Evolutionary conservation across 2,329 filamentous ascomycete species (phyloP), one percentile per base, ranked within the genome.

Genomic region (Catunica adiposa): DNA sequence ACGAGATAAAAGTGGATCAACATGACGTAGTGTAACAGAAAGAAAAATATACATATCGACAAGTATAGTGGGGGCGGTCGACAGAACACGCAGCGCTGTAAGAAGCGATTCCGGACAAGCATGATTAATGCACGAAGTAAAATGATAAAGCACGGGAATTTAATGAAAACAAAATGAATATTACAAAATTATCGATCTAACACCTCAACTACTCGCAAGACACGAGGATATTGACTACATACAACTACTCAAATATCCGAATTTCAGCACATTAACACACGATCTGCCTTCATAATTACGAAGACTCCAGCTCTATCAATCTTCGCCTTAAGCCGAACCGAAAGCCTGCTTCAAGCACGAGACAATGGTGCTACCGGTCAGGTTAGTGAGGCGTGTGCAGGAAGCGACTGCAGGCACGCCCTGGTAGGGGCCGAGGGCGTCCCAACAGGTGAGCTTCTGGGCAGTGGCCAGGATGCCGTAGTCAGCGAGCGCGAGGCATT

Each of bases 341-440:
- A 58, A 58, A 22, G 56, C 52, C 15, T 52, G 11, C 22, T 55
- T 29, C 38, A 58, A 29, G 53, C 56, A 58, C 7, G n/a, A 14
- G 20, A 55, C 56, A 20, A 48, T 17, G n/a, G 17, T 29, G 1
- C 52, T 11, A 25, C 56, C 48, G 5, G 52, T 8, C 6, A 58
- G 9, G 20, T 55, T 58, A 15, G 47, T 20, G 3, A 58, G 6
- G 2, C 46, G 25, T 25, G 55, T 22, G 42, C 56, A 58, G 15
- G 42, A 6, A 26, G 56, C 25, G 5, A 57, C 51, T 14, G 51
- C 37, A 2, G 20, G 11, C 2, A 55, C 20, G 11, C 46, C 29
- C 25, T 47, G 38, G 53, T 31, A 58, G 1, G 53, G 56, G 26
- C 56, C 56, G 2, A 58, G 53, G 14, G 56, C 56, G 26, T 11